phyloP scores from a whole-genome alignment of 2,329 filamentous ascomycete species.

The Lojkania enalia region DNA sequence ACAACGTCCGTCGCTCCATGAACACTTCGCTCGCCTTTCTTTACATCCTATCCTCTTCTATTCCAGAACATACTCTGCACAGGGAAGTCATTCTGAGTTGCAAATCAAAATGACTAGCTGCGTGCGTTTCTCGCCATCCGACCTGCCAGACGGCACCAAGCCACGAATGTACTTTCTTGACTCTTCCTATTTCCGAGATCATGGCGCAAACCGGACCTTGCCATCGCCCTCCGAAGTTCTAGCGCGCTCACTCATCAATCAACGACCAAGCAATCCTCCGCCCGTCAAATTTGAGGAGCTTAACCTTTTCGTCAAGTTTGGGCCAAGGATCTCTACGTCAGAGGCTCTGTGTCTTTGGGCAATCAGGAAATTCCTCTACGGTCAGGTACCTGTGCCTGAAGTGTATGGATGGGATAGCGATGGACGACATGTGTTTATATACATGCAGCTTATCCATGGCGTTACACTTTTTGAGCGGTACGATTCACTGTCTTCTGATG shows the following conservation, averaged over 20 bases:
- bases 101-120: constrained; percentile 3
- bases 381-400: constrained; percentile 16
- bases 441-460: constrained; percentile 20
- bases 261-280: background rate
- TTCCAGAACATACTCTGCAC: constrained; percentile 2
- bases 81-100: constrained; percentile 3
- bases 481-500: constrained; percentile 3
- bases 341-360: constrained; percentile 19
- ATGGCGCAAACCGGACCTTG: constrained; percentile 1
- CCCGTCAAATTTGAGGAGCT: constrained; percentile 13
- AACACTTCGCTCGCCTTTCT: constrained; percentile 2
- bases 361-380: constrained; percentile 8
- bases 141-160: constrained; percentile 6
- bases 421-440: constrained; percentile 16
- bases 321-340: constrained; percentile 8
- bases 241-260: background rate
- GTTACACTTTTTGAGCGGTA: constrained; percentile 15
- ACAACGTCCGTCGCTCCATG: constrained; percentile 2
- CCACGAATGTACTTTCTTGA: constrained; percentile 7
- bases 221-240: constrained; percentile 7
- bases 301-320: constrained; percentile 19
- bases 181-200: constrained; percentile 6
- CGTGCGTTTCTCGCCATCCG: constrained; percentile 2
- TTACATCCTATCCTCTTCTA: constrained; percentile 1
- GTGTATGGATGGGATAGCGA: constrained; percentile 18